These are phyloP conservation scores for Aspergillus phoenicis DNA, from an alignment of 2,329 filamentous ascomycete genomes.

Conservation along the genomic window DNA sequence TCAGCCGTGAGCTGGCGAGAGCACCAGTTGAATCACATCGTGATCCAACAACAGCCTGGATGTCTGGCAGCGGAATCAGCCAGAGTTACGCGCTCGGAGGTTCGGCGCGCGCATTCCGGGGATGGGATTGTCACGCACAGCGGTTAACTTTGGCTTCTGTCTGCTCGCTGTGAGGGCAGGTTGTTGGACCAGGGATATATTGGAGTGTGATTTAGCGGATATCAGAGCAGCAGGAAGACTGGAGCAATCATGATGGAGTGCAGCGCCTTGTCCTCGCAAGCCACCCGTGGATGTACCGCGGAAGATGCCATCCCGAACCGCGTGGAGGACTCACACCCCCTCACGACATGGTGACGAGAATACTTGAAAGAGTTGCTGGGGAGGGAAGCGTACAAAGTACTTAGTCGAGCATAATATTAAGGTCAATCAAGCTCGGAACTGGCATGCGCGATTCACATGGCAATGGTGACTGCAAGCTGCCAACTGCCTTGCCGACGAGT, in stretches of 20 bases:
- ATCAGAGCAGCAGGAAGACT: background rate
- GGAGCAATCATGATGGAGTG: background rate
- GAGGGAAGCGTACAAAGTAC: too few species aligned
- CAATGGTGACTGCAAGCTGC: background rate
- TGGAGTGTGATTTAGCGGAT: background rate
- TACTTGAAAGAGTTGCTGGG: too few species aligned
- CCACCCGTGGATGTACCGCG: background rate
- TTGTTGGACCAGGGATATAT: background rate
- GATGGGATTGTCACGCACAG: too few species aligned
- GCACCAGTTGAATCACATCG: background rate
- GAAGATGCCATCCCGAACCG: background rate
- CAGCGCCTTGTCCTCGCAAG: background rate
- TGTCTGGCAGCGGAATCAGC: background rate
- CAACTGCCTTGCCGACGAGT: too few species aligned
- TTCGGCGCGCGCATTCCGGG: background rate
- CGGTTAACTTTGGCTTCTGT: background rate
- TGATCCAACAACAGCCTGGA: background rate
- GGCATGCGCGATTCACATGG: background rate
- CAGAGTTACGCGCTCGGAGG: background rate
- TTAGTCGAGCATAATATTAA: too few species aligned
- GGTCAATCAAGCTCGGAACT: too few species aligned
- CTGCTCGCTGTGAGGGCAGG: background rate
- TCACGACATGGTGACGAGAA: background rate
- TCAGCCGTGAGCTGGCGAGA: background rate
- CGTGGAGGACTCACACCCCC: too few species aligned